phyloP scores from a whole-genome alignment of 2,329 filamentous ascomycete species.

The Ophiostoma pallidulum region DNA sequence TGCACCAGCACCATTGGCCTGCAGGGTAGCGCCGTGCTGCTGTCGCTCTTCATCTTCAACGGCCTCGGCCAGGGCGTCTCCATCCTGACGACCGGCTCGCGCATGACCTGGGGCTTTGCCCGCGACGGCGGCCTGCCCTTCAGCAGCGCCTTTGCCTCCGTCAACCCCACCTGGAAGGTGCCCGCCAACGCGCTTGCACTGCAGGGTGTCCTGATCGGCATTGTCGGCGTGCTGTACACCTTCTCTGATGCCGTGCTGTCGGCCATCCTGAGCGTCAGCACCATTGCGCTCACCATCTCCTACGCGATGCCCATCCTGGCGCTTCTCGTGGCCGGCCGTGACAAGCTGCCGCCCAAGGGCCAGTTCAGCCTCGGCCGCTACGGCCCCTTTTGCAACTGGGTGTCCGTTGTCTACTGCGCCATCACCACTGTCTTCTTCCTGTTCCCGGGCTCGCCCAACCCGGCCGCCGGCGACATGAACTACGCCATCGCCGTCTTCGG shows the following conservation, averaged over 20 bases:
- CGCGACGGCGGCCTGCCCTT: conserved; percentile 36
- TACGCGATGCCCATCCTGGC: conserved; percentile 40
- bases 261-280: conserved; percentile 46
- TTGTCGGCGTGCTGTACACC: conserved; percentile 32
- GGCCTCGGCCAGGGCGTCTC: conserved; percentile 26
- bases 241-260: conserved; percentile 44
- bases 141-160: conserved; percentile 28
- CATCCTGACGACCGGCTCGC: conserved; percentile 28
- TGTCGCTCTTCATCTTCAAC: conserved; percentile 36
- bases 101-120: conserved; percentile 36
- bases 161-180: conserved; percentile 30
- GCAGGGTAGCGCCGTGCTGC: conserved; percentile 24
- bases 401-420: conserved; percentile 13
- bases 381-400: conserved; percentile 13
- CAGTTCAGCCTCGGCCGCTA: conserved; percentile 9
- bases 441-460: conserved; percentile 14
- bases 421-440: conserved; percentile 16
- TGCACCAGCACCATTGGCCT: conserved; percentile 33
- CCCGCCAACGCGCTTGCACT: conserved; percentile 21
- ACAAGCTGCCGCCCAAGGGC: conserved; percentile 36
- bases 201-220: conserved; percentile 9
- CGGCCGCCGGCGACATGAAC: conserved; percentile 15
- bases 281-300: conserved; percentile 45
- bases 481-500: conserved; percentile 16
- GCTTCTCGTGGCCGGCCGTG: conserved; percentile 40